Conservation (phyloP, 805 yeast genomes). For the Yamadazyma nakazawae region DNA sequence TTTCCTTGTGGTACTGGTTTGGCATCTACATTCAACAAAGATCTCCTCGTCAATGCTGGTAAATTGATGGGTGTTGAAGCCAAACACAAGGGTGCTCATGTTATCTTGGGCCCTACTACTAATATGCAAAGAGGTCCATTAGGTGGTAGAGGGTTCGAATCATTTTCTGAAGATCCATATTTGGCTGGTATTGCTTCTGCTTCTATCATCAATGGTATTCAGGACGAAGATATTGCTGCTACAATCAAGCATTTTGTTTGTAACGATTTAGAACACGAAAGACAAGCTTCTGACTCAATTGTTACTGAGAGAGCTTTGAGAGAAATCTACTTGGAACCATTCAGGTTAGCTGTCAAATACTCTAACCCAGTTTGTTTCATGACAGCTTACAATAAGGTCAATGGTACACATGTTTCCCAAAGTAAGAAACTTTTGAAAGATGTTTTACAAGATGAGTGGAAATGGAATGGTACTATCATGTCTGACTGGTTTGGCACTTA, state of each 20-base stretch:
- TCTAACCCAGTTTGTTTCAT: constrained; percentile 53
- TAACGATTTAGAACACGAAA: constrained; percentile 59
- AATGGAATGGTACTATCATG: constrained; percentile 53
- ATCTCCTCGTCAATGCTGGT: constrained; percentile 48
- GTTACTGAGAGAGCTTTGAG: constrained; percentile 59
- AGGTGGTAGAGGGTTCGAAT: constrained; percentile 64
- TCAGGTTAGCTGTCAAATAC: constrained; percentile 54
- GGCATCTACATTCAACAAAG: constrained; percentile 55
- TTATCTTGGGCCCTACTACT: constrained; percentile 35
- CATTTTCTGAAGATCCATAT: constrained; percentile 60
- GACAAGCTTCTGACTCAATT: constrained; percentile 46
- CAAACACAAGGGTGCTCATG: constrained; percentile 48
- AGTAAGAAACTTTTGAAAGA: constrained; percentile 40
- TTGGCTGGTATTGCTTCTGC: constrained; percentile 46
- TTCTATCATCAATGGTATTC: constrained; percentile 52
- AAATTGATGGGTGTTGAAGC: constrained; percentile 52
- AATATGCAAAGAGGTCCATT: constrained; percentile 59
- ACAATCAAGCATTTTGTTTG: constrained; percentile 61
- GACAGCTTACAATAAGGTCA: constrained; percentile 63
- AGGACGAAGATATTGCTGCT: constrained; percentile 48
- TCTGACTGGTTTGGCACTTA: constrained; percentile 65
- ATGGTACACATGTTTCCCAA: constrained; percentile 58
- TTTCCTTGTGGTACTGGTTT: constrained; percentile 61
- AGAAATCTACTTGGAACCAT: constrained; percentile 62
- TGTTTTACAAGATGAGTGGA: constrained; percentile 54